Conservation (phyloP, 2,329 filamentous ascomycete species). For the Fusarium brevicatenulatum region DNA sequence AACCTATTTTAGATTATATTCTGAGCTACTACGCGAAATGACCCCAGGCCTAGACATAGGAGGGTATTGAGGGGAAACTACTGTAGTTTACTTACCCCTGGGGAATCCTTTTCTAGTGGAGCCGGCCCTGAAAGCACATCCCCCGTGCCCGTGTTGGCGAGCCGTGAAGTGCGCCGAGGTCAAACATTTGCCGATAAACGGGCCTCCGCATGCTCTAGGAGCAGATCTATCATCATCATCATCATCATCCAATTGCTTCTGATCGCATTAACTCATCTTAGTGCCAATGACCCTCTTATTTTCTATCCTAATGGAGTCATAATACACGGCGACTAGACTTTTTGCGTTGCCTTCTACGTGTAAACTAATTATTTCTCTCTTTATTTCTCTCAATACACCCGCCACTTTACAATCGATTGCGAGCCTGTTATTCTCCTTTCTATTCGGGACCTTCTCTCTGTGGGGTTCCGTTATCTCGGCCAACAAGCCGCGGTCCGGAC, state of each 20-base stretch:
- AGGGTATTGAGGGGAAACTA: not conserved
- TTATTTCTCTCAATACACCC: constrained; percentile 7
- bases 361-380: constrained; percentile 5
- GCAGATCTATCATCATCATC: constrained; percentile 35
- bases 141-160: constrained; percentile 23
- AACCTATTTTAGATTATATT: no score
- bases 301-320: constrained; percentile 38
- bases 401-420: not conserved
- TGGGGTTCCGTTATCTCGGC: constrained; percentile 42
- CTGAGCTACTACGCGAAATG: no score
- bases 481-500: constrained; percentile 45
- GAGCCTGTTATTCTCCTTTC: constrained; percentile 11
- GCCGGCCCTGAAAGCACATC: constrained; percentile 28
- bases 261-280: constrained; percentile 29
- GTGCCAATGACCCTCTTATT: constrained; percentile 25
- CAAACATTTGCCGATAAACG: constrained; percentile 35
- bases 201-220: constrained; percentile 23
- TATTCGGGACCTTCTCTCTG: constrained; percentile 22
- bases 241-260: constrained; percentile 35
- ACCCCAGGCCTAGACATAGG: not conserved
- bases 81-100: not conserved
- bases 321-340: constrained; percentile 27
- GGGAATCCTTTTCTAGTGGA: constrained; percentile 22
- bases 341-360: constrained; percentile 12
- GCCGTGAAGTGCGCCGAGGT: constrained; percentile 36